Evolutionary conservation across 257 asterid species (phyloP).

Genomic region (Penstemon barbatus): DNA sequence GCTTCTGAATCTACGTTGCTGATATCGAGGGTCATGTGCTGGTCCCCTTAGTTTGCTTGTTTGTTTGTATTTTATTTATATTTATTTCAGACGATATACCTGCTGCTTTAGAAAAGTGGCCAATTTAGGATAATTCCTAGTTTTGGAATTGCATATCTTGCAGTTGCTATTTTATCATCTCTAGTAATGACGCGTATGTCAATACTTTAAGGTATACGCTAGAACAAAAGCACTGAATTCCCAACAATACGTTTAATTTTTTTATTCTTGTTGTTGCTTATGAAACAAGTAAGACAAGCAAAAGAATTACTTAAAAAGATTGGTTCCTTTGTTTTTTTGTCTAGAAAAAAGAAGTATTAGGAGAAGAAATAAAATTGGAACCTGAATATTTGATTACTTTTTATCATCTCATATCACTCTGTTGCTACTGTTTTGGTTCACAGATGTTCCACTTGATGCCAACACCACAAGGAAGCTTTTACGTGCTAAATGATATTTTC

Average conservation of each 20-base stretch:
- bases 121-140: not conserved
- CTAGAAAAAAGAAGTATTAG: slow-evolving; percentile 1
- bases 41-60: not conserved
- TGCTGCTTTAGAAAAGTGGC: not conserved
- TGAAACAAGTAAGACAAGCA: not conserved
- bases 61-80: no score
- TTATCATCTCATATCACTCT: slow-evolving; percentile 12
- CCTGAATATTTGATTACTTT: not conserved
- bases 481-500: slow-evolving; percentile 84
- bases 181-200: not conserved
- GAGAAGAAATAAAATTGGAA: not conserved
- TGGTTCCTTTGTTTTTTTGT: not conserved
- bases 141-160: slow-evolving; percentile 1
- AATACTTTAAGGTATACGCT: not conserved
- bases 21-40: not conserved
- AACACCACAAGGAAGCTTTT: slow-evolving; percentile 81
- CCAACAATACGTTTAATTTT: not conserved
- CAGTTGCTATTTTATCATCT: slow-evolving; percentile 4
- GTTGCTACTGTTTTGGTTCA: slow-evolving; percentile 14
- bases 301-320: slow-evolving; percentile 1
- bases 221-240: not conserved
- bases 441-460: slow-evolving; percentile 97
- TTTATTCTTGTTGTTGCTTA: not conserved
- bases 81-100: not conserved
- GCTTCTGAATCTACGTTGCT: not conserved